A percentile compares a stretch with the other conserved stretches of the same genome.
Conservation (phyloP, 2,329 filamentous ascomycete genomes). For the Podosphaera xanthii region DNA sequence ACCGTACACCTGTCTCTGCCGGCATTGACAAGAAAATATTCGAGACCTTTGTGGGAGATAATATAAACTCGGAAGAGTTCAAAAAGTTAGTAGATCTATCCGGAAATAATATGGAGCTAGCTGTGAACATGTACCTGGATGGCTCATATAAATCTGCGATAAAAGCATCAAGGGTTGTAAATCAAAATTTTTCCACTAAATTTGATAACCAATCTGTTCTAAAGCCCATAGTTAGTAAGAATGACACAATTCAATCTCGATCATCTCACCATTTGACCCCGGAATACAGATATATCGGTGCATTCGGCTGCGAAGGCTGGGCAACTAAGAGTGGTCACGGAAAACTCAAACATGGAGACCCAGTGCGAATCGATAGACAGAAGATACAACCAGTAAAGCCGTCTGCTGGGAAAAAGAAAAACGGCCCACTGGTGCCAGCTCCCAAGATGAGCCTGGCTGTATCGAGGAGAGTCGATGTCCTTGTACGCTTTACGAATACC, state of each 20-base stretch:
- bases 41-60: slow-evolving; percentile 34
- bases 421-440: slow-evolving; percentile 15
- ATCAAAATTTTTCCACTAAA: not conserved
- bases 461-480: slow-evolving; percentile 52
- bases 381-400: slow-evolving; percentile 40
- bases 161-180: not conserved
- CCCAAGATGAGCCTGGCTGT: slow-evolving; percentile 20
- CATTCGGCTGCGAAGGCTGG: slow-evolving; percentile 83
- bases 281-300: slow-evolving; percentile 55
- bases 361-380: slow-evolving; percentile 68
- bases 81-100: slow-evolving; percentile 29
- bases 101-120: slow-evolving; percentile 33
- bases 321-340: slow-evolving; percentile 61
- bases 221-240: slow-evolving; percentile 2
- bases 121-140: slow-evolving; percentile 48
- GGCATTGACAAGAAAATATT: slow-evolving; percentile 34
- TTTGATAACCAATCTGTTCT: not conserved
- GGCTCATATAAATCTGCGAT: slow-evolving; percentile 32
- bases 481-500: slow-evolving; percentile 74
- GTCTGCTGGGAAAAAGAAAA: slow-evolving; percentile 22
- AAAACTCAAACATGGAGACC: slow-evolving; percentile 58
- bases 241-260: not conserved
- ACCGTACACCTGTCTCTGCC: not conserved
- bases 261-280: slow-evolving; percentile 19
- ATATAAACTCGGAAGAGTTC: slow-evolving; percentile 26